phyloP scores from a whole-genome alignment of 176 grass and related monocot genomes.

The maize (Zea mays) region DNA sequence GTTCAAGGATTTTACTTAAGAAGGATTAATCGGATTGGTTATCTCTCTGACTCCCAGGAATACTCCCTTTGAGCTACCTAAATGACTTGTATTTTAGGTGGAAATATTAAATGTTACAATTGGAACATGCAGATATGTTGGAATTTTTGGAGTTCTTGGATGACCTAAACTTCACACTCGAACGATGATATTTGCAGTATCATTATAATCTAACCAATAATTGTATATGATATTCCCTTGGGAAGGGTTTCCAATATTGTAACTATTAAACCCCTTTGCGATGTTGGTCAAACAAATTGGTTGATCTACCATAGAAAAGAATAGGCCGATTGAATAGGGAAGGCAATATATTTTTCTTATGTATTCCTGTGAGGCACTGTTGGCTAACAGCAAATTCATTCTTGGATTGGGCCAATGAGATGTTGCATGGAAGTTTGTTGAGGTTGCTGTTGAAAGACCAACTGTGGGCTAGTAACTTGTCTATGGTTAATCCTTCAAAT shows the following conservation, averaged over 20 bases:
- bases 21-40: not conserved
- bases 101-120: not conserved
- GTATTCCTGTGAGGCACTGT: not conserved
- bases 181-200: slow-evolving; percentile 16
- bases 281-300: not conserved
- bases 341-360: not conserved
- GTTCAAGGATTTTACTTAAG: not conserved
- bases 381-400: not conserved
- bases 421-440: not conserved
- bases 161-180: not conserved
- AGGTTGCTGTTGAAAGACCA: slow-evolving; percentile 6
- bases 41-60: slow-evolving; percentile 10
- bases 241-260: not conserved
- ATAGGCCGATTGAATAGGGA: not conserved
- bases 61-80: not conserved
- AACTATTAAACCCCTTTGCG: not conserved
- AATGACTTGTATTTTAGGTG: not conserved
- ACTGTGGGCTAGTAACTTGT: not conserved
- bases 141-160: not conserved
- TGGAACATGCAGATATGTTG: slow-evolving; percentile 12
- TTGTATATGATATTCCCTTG: slow-evolving; percentile 5
- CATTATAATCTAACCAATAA: not conserved
- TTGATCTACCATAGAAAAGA: not conserved
- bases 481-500: not conserved
- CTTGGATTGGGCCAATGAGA: not conserved